Conservation (phyloP, 192 early-diverging fungal species). For the Coemansia asiatica region DNA sequence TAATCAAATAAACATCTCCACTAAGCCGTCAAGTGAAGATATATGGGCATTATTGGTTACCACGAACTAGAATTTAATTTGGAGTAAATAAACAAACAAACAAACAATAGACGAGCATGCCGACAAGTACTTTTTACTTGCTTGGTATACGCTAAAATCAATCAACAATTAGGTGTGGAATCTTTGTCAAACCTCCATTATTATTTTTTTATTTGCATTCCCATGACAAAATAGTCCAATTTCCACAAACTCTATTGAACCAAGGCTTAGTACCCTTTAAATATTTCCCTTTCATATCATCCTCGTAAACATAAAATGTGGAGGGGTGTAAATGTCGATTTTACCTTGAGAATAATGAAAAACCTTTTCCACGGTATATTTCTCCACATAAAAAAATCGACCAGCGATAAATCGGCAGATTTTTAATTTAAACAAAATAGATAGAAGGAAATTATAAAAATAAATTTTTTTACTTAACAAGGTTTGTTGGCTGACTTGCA, state of each 20-base stretch:
- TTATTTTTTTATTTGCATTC: too few relatives aligned
- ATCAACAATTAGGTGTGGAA: too few relatives aligned
- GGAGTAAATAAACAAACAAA: neutral
- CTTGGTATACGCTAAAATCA: too few relatives aligned
- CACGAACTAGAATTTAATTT: neutral
- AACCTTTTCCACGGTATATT: neutral
- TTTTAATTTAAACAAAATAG: neutral
- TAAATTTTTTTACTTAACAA: neutral
- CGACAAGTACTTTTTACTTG: too few relatives aligned
- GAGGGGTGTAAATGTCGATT: neutral
- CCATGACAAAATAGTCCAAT: too few relatives aligned
- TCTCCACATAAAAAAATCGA: neutral
- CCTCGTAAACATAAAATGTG: too few relatives aligned
- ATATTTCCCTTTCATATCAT: too few relatives aligned
- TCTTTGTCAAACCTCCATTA: too few relatives aligned
- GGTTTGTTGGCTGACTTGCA: neutral
- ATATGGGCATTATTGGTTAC: neutral
- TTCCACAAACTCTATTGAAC: too few relatives aligned
- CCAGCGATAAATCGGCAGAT: too few relatives aligned
- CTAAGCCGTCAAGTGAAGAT: neutral
- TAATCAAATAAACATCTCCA: neutral
- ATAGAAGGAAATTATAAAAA: neutral
- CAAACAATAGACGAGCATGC: too few relatives aligned
- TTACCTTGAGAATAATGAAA: neutral
- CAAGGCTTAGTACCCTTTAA: too few relatives aligned